A percentile compares a stretch with the other conserved stretches of the same genome.
These are phyloP conservation scores for Xylariomycetidae sp. DNA, from an alignment of 2,329 filamentous ascomycete genomes.

Conservation along the genomic window DNA sequence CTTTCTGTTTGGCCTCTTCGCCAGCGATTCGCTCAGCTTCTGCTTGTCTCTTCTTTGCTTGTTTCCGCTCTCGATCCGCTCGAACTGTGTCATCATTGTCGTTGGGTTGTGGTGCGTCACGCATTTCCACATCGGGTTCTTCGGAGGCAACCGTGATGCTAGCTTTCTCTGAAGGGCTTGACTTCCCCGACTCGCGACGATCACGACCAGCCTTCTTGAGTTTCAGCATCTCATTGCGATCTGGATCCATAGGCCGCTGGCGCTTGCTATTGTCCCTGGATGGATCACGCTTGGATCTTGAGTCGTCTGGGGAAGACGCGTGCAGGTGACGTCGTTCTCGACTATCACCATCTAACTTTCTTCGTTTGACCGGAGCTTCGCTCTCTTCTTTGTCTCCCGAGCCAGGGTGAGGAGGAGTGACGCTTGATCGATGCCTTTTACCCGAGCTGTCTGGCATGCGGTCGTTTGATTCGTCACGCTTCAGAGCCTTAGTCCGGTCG, in stretches of 20 bases:
- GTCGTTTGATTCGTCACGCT: constrained; percentile 57
- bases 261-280: constrained; percentile 37
- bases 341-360: constrained; percentile 51
- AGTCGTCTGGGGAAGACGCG: constrained; percentile 41
- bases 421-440: constrained; percentile 57
- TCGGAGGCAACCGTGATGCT: constrained; percentile 55
- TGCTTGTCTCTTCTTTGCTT: constrained; percentile 29
- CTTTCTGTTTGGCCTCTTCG: constrained; percentile 24
- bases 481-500: constrained; percentile 56
- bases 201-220: constrained; percentile 35
- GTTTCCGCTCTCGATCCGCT: constrained; percentile 32
- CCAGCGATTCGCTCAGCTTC: constrained; percentile 23
- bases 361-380: constrained; percentile 50
- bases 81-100: constrained; percentile 24
- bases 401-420: constrained; percentile 52
- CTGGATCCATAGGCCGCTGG: constrained; percentile 28
- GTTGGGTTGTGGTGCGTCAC: constrained; percentile 35
- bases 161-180: constrained; percentile 37
- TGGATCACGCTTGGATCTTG: constrained; percentile 36
- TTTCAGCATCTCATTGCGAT: constrained; percentile 33
- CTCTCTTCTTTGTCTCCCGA: constrained; percentile 48
- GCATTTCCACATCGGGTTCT: constrained; percentile 53
- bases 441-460: constrained; percentile 45
- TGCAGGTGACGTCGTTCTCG: constrained; percentile 46
- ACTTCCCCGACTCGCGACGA: constrained; percentile 38